Evolutionary conservation across 352 stramenopile species (phyloP).

Genomic region (Phytophthora hibernalis): DNA sequence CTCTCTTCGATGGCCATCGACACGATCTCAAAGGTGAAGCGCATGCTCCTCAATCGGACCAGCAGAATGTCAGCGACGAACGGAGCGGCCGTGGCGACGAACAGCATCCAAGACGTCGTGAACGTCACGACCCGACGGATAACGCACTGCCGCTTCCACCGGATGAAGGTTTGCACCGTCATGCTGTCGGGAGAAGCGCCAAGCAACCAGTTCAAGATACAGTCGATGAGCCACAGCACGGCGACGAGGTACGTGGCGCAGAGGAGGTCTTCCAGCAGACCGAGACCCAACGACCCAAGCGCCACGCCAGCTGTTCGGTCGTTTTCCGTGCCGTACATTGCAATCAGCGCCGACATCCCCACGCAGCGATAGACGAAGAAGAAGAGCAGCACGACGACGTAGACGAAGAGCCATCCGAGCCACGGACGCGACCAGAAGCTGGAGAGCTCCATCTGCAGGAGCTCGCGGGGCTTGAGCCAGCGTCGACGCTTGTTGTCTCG

Average conservation of each 20-base stretch:
- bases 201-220: constrained; percentile 13
- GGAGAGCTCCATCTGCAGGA: constrained; percentile 18
- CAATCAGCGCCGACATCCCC: constrained; percentile 18
- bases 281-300: constrained; percentile 27
- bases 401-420: constrained; percentile 34
- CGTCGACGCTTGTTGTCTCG: constrained; percentile 10
- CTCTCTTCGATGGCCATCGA: constrained; percentile 35
- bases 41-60: constrained; percentile 34
- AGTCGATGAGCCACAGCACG: constrained; percentile 40
- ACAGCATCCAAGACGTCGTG: constrained; percentile 28
- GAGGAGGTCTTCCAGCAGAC: constrained; percentile 35
- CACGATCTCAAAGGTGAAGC: constrained; percentile 42
- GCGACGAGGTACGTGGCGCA: constrained; percentile 40
- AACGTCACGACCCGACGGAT: constrained; percentile 28
- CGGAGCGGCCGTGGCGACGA: constrained; percentile 22
- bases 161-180: constrained; percentile 33
- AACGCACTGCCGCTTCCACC: constrained; percentile 31
- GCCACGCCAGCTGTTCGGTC: constrained; percentile 21
- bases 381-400: constrained; percentile 25
- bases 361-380: constrained; percentile 30
- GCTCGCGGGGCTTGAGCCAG: constrained; percentile 20
- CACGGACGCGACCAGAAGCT: constrained; percentile 26
- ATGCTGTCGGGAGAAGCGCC: constrained; percentile 23
- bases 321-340: constrained; percentile 31
- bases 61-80: constrained; percentile 37